A percentile compares a stretch with the other conserved stretches of the same genome.
Evolutionary conservation across 2,329 filamentous ascomycete genomes (phyloP).

Genomic region (Aureobasidium pullulans): DNA sequence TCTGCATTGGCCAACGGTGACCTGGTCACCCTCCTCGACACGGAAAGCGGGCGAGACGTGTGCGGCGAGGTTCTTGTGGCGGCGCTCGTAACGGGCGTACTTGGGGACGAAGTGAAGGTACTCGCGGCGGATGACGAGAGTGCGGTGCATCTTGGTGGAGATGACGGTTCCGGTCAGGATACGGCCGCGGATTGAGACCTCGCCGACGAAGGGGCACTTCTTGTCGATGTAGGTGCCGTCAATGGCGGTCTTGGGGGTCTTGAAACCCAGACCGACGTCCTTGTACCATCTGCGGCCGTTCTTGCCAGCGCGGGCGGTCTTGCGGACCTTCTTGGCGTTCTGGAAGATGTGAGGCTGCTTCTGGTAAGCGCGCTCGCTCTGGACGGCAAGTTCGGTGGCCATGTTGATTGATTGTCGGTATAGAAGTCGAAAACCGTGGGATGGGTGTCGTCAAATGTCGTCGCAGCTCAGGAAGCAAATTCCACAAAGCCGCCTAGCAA

Average conservation of each 20-base stretch:
- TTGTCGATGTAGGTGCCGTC: constrained; percentile 99
- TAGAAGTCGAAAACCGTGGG: constrained; percentile 11
- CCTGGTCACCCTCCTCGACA: constrained; percentile 99
- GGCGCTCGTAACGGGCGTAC: constrained; percentile 99
- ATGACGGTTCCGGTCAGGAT: constrained; percentile 98
- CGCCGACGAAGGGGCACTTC: constrained; percentile 99
- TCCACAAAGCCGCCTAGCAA: not conserved
- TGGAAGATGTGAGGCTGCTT: constrained; percentile 99
- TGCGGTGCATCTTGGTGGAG: constrained; percentile 99
- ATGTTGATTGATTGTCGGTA: constrained; percentile 51
- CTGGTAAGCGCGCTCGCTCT: constrained; percentile 99
- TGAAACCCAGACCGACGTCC: constrained; percentile 98
- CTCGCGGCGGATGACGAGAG: constrained; percentile 97
- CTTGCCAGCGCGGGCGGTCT: constrained; percentile 76
- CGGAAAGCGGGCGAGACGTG: constrained; percentile 99
- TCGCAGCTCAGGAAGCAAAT: constrained; percentile 1
- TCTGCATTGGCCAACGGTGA: constrained; percentile 98
- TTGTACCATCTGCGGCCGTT: constrained; percentile 97
- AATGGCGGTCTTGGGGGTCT: constrained; percentile 97
- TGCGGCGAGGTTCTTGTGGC: constrained; percentile 99
- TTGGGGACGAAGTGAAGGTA: constrained; percentile 99
- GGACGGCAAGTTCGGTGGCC: constrained; percentile 98
- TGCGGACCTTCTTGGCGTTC: constrained; percentile 89
- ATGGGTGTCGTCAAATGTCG: constrained; percentile 12
- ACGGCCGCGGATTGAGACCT: constrained; percentile 99